A percentile compares a stretch with the other conserved stretches of the same genome.
phyloP scores from a whole-genome alignment of 2,329 filamentous ascomycete genomes.

The Colletotrichum navitas region DNA sequence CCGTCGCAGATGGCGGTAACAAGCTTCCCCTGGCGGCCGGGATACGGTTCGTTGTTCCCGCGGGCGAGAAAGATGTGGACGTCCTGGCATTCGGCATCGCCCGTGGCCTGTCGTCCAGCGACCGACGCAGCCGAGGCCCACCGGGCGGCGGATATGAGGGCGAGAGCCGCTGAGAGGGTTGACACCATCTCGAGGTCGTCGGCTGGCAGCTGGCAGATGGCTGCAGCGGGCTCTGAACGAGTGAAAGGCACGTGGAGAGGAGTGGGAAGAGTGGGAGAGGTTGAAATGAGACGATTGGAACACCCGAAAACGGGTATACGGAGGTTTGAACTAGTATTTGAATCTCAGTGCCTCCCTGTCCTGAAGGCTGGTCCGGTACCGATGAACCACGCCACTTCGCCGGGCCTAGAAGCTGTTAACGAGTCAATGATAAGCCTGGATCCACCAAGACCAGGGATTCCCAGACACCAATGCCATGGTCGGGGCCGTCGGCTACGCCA shows the following conservation, averaged over 20 bases:
- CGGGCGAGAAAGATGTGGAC: constrained; percentile 49
- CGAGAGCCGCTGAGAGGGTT: constrained; percentile 28
- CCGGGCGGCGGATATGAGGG: constrained; percentile 8
- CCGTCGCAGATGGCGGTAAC: constrained; percentile 47
- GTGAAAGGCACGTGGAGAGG: background rate
- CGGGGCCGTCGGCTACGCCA: constrained; percentile 13
- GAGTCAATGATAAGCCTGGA: constrained; percentile 32
- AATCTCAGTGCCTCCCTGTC: background rate
- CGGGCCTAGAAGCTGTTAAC: background rate
- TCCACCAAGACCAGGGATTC: constrained; percentile 31
- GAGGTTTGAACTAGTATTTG: constrained; percentile 6
- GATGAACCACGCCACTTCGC: constrained; percentile 1
- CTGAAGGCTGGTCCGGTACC: background rate
- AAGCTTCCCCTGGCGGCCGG: constrained; percentile 48
- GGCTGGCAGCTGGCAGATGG: background rate
- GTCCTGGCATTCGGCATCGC: constrained; percentile 44
- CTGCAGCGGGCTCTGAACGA: constrained; percentile 3
- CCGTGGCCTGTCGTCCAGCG: constrained; percentile 23
- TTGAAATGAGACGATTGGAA: too few species aligned
- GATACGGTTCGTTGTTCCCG: constrained; percentile 50
- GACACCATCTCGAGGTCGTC: constrained; percentile 22
- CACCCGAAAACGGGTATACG: background rate
- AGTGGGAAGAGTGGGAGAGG: background rate
- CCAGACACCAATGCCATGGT: background rate
- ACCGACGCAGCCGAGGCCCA: constrained; percentile 28